Percentiles rank a stretch among this genome's conserved stretches.
phyloP scores from a whole-genome alignment of 257 asterid genomes.

The Rhazya stricta region DNA sequence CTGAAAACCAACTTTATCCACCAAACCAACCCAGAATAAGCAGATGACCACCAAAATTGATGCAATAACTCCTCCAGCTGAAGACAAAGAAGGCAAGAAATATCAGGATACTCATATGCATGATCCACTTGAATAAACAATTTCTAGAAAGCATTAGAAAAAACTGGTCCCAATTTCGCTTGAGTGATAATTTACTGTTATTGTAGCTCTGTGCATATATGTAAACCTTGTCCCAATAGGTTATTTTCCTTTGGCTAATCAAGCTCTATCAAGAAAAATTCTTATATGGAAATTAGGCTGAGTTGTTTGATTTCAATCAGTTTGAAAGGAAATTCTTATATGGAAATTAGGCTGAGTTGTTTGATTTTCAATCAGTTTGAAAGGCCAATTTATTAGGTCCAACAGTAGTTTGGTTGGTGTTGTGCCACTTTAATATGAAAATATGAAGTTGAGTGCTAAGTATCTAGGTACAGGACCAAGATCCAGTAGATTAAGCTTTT shows the following conservation, averaged over 20 bases:
- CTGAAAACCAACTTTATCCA: slow-evolving; percentile 59
- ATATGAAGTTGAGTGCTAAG: not conserved
- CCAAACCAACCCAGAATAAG: slow-evolving; percentile 86
- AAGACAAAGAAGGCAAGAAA: slow-evolving; percentile 10
- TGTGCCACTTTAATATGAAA: not conserved
- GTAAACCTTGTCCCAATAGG: not conserved
- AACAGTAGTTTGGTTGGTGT: not conserved
- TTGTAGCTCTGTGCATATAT: not conserved
- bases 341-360: not conserved
- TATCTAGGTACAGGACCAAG: not conserved
- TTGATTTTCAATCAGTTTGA: not conserved
- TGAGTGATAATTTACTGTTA: not conserved
- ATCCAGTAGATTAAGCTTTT: not conserved
- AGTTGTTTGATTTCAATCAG: not conserved
- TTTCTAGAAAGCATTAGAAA: not conserved
- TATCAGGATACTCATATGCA: not conserved
- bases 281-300: not conserved
- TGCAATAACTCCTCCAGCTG: slow-evolving; percentile 98
- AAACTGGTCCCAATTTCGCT: not conserved
- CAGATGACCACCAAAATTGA: slow-evolving; percentile 71
- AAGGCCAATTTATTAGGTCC: not conserved
- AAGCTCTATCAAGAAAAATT: not conserved
- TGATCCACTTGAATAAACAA: not conserved
- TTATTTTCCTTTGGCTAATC: not conserved
- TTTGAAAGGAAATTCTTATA: not conserved